phyloP scores from a whole-genome alignment of 257 asterid genomes.

The Solanum paucissectum region DNA sequence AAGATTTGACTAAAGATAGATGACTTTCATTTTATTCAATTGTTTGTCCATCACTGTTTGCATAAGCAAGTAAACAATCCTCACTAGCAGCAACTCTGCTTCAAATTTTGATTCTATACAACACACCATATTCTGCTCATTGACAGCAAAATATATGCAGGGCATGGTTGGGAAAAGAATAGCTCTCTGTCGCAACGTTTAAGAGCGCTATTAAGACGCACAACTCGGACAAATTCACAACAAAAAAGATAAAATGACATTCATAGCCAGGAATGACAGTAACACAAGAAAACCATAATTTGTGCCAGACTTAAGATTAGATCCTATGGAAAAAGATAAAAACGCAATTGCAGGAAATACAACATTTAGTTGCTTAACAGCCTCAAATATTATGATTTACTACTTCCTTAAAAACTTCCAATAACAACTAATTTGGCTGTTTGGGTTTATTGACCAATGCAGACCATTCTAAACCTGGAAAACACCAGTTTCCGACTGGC shows the following conservation, averaged over 20 bases:
- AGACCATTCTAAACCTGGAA: neutral
- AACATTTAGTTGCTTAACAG: neutral
- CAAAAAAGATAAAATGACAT: neutral
- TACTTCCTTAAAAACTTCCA: neutral
- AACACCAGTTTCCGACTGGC: neutral
- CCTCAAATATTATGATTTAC: neutral
- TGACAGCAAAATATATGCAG: neutral
- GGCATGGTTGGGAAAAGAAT: neutral
- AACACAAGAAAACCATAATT: neutral
- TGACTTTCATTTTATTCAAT: neutral
- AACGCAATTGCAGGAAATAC: neutral
- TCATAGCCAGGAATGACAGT: neutral
- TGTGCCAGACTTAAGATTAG: neutral
- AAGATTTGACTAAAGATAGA: neutral
- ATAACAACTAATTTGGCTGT: neutral
- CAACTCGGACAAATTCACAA: neutral
- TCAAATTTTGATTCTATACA: neutral
- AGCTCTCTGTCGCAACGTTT: neutral
- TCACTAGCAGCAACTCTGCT: neutral
- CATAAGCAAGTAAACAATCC: neutral
- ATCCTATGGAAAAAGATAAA: neutral
- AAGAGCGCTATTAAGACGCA: neutral
- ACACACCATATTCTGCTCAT: neutral
- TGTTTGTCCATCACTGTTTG: neutral
- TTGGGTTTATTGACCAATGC: neutral